These are phyloP conservation scores for Gossypium ekmanianum DNA, from an alignment of 345 rosid species.

Conservation along the genomic window DNA sequence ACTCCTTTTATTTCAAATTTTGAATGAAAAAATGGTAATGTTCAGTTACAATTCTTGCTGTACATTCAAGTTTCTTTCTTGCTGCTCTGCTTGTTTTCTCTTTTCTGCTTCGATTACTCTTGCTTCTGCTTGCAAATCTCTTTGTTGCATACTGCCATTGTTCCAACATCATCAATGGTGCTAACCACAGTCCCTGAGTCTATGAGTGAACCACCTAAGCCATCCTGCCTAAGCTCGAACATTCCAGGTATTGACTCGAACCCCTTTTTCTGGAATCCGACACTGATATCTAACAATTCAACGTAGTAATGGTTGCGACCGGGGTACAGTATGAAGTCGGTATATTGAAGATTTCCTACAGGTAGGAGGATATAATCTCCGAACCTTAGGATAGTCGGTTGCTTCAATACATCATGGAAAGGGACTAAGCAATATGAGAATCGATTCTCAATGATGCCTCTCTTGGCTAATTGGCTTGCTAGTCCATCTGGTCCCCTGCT, in stretches of 20 bases:
- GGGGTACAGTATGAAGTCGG: background rate
- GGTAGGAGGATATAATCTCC: background rate
- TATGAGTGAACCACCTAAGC: slow-evolving; percentile 13
- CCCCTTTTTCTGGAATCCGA: background rate
- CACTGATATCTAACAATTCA: slow-evolving; percentile 20
- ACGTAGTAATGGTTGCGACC: background rate
- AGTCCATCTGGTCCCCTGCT: slow-evolving; percentile 10
- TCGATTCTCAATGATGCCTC: background rate
- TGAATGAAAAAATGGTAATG: no score
- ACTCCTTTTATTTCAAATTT: no score
- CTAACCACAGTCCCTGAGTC: slow-evolving; percentile 13
- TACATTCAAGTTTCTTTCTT: no score
- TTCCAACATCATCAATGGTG: background rate
- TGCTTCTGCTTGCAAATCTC: no score
- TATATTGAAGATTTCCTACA: background rate
- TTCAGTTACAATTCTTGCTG: no score
- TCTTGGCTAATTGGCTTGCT: background rate
- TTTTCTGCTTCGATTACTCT: no score
- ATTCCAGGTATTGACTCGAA: background rate
- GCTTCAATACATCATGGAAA: background rate
- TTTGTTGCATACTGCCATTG: no score
- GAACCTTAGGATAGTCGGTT: slow-evolving; percentile 6
- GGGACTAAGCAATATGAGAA: slow-evolving; percentile 24
- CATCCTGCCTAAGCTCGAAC: background rate
- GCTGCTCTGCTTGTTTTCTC: no score